Evolutionary conservation across 2,329 filamentous ascomycete species (phyloP).

Genomic region (Phaeosphaeriaceae sp.): DNA sequence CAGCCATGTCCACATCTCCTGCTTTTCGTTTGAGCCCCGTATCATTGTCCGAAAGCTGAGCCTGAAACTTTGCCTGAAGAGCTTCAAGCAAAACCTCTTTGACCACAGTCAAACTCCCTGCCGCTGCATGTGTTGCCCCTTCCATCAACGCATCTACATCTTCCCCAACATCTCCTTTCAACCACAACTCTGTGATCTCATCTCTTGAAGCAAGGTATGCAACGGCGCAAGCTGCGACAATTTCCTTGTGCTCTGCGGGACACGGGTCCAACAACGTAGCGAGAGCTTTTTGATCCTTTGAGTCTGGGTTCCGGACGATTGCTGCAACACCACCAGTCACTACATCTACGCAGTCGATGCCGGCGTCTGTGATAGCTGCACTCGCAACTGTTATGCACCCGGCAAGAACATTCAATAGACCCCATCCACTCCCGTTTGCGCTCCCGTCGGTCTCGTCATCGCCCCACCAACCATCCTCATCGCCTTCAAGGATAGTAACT

Average conservation of each 20-base stretch:
- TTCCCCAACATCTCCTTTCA: slow-evolving; percentile 71
- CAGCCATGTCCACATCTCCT: slow-evolving; percentile 43
- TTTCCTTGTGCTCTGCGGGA: slow-evolving; percentile 76
- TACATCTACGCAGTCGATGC: slow-evolving; percentile 93
- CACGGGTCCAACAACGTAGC: slow-evolving; percentile 78
- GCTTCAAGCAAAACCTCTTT: slow-evolving; percentile 65
- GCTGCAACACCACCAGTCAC: slow-evolving; percentile 90
- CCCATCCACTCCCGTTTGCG: slow-evolving; percentile 73
- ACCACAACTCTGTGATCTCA: slow-evolving; percentile 93
- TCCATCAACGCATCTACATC: slow-evolving; percentile 64
- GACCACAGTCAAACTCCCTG: slow-evolving; percentile 64
- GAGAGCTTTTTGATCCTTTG: slow-evolving; percentile 37
- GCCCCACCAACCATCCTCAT: slow-evolving; percentile 77
- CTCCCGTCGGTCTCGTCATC: slow-evolving; percentile 49
- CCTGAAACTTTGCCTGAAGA: slow-evolving; percentile 40
- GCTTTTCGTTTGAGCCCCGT: slow-evolving; percentile 33
- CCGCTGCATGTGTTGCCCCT: slow-evolving; percentile 67
- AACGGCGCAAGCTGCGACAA: slow-evolving; percentile 85
- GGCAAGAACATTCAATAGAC: slow-evolving; percentile 87
- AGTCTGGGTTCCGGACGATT: slow-evolving; percentile 59
- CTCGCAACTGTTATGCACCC: slow-evolving; percentile 94
- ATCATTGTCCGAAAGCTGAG: slow-evolving; percentile 20
- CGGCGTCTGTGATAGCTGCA: slow-evolving; percentile 90
- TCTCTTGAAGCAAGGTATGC: slow-evolving; percentile 86
- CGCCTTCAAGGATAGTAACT: slow-evolving; percentile 90